A percentile compares a stretch with the other conserved stretches of the same genome.
Conservation (phyloP, 192 early-diverging fungal species). For the Paraglomus occultum region DNA sequence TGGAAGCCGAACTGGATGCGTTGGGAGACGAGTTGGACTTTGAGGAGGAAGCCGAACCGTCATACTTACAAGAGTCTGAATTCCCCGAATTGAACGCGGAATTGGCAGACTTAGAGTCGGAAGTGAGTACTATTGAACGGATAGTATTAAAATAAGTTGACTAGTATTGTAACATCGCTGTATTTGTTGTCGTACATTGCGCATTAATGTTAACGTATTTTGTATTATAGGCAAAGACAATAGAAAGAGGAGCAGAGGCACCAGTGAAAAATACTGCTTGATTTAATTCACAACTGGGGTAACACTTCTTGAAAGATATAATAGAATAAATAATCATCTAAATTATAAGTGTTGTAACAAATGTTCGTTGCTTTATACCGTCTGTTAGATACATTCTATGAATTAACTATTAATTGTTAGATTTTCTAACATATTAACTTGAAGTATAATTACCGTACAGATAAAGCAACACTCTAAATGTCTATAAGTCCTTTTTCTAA, state of each 20-base stretch:
- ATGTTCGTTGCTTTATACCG: too few relatives aligned
- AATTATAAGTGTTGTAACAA: too few relatives aligned
- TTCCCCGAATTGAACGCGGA: slow-evolving; percentile 46
- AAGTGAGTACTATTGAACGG: slow-evolving; percentile 37
- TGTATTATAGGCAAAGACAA: not conserved
- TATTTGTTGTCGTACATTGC: not conserved
- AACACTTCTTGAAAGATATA: too few relatives aligned
- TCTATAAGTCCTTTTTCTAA: slow-evolving; percentile 41
- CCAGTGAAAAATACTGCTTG: slow-evolving; percentile 24
- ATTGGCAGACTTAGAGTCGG: slow-evolving; percentile 44
- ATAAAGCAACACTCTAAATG: slow-evolving; percentile 10
- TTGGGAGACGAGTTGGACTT: slow-evolving; percentile 87
- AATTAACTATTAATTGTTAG: too few relatives aligned
- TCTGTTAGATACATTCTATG: too few relatives aligned
- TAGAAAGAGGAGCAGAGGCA: not conserved
- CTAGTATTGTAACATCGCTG: not conserved
- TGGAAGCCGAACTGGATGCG: slow-evolving; percentile 98
- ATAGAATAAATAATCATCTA: too few relatives aligned
- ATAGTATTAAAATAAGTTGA: not conserved
- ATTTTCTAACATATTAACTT: too few relatives aligned
- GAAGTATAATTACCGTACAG: too few relatives aligned
- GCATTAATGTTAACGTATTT: not conserved
- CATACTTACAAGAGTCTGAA: slow-evolving; percentile 75
- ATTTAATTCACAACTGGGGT: too few relatives aligned
- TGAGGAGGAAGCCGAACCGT: slow-evolving; percentile 79